Conservation (phyloP, 768 basidiomycete species). For the Macrolepiota fuliginosa region DNA sequence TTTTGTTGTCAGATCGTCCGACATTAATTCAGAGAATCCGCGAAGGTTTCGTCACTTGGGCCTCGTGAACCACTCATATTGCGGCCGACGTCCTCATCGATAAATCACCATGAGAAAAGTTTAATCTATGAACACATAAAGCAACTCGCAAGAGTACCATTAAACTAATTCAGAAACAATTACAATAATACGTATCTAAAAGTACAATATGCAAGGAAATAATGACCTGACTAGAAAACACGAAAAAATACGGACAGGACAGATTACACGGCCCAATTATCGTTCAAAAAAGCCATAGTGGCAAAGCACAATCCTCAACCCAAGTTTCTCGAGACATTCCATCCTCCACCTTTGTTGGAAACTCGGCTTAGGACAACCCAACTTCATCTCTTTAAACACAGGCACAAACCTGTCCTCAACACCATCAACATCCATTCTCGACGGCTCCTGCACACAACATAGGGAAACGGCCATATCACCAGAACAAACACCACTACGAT, state of each 20-base stretch:
- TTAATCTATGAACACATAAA: too few relatives aligned
- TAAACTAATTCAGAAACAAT: background rate
- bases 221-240: too few relatives aligned
- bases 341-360: conserved; percentile 13
- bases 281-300: conserved; percentile 11
- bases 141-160: background rate
- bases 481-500: background rate
- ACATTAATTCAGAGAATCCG: background rate
- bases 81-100: too few relatives aligned
- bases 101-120: too few relatives aligned
- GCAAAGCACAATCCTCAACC: conserved; percentile 8
- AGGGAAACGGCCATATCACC: background rate
- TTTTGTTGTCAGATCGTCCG: background rate
- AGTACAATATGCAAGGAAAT: too few relatives aligned
- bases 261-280: background rate
- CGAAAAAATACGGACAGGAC: background rate
- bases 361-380: conserved; percentile 9
- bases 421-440: background rate
- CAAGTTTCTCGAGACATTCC: conserved; percentile 10
- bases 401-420: background rate
- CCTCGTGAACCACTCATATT: too few relatives aligned
- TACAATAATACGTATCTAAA: background rate
- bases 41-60: background rate
- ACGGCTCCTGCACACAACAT: background rate
- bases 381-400: conserved; percentile 6